Evolutionary conservation across 2,329 filamentous ascomycete genomes (phyloP), one percentile per base, ranked within the genome.

Genomic region (Amylocarpus encephaloides): DNA sequence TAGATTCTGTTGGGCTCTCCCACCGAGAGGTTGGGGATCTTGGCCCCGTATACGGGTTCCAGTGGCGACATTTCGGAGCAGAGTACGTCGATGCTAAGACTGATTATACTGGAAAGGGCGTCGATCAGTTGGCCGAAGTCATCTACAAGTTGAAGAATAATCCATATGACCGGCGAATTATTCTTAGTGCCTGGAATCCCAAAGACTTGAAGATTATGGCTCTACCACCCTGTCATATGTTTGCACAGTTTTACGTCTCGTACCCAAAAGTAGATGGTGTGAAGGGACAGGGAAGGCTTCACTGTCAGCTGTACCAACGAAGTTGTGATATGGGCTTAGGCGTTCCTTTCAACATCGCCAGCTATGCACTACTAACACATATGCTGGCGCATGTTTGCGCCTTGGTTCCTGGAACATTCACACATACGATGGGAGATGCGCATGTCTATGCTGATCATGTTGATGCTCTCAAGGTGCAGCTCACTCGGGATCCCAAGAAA

Each of bases 61-160:
- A 98, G 71, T 98, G 93, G 93, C 86, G 93, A 2, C 92, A 97
- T 70, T 98, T 98, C 64, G 93, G 93, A 45, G 93, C 93, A 4
- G 82, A 89, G 54, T 98, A 98, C 67, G 73, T 83, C 15, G 86
- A 92, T 64, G 78, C 84, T 12, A 74, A 82, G 57, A 78, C 86
- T 0, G 89, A 97, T 66, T 98, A 98, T 70, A 77, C 81, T 0
- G 90, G 88, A 0, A 77, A 95, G 66, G 93, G 93, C 15, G 88
- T 96, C 13, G 93, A 98, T 66, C 93, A 98, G 73, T 76, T 98
- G 34, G 86, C 87, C 13, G 86, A 94, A 53, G 83, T 97, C n/a
- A 81, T 98, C 33, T 73, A 86, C 63, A 96, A 95, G 69, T 73
- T 98, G 48, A 84, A 80, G 64, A 79, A 82, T 19, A 89, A 82